Conservation (phyloP, 306 rosid genomes). For the Quercus bicolor region DNA sequence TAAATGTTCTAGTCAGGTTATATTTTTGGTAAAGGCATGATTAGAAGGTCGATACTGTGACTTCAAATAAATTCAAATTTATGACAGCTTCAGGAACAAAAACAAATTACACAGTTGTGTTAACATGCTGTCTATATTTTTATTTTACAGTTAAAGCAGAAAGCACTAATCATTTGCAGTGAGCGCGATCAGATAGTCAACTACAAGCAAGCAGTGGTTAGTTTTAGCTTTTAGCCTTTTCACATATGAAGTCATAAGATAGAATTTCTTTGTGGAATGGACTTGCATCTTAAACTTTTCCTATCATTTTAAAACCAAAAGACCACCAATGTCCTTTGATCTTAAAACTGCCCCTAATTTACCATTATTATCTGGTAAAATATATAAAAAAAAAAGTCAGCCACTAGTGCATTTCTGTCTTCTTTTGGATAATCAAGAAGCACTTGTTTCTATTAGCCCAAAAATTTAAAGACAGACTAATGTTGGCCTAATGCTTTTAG, state of each 20-base stretch:
- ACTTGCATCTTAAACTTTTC: not conserved
- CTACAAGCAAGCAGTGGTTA: slow-evolving; percentile 50
- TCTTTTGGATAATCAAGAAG: no score
- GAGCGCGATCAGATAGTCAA: slow-evolving; percentile 42
- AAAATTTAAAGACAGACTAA: no score
- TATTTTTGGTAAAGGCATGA: not conserved
- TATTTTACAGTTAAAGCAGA: slow-evolving; percentile 43
- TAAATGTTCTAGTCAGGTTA: not conserved
- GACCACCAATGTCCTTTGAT: not conserved
- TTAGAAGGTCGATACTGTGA: not conserved
- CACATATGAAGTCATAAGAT: not conserved
- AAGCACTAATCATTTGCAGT: slow-evolving; percentile 42
- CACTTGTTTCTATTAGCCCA: no score
- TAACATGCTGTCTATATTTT: not conserved
- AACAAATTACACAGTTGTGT: not conserved
- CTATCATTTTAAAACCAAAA: not conserved
- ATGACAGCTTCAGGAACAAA: not conserved
- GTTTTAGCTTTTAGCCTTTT: slow-evolving; percentile 16
- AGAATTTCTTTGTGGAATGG: not conserved
- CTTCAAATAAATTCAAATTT: not conserved
- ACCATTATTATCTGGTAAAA: not conserved
- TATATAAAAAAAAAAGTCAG: no score
- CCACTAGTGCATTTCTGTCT: no score
- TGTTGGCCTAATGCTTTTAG: no score
- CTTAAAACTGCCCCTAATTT: not conserved